phyloP scores from a whole-genome alignment of 2,329 filamentous ascomycete species.

The Macrophomina tecta region DNA sequence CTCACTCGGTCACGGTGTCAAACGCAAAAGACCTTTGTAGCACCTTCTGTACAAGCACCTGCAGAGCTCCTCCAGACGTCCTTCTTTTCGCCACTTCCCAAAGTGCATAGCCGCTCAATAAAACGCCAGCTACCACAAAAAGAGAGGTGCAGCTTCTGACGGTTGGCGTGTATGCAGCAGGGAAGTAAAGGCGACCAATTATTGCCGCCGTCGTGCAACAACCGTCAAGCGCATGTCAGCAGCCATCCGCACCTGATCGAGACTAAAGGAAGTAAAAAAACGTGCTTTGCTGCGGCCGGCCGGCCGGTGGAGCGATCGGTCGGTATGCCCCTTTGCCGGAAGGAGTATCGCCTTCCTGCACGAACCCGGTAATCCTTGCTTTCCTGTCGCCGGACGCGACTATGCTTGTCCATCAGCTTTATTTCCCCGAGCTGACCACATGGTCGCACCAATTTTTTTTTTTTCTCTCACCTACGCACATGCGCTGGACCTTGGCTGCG shows the following conservation, averaged over 20 bases:
- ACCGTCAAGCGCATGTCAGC: not conserved
- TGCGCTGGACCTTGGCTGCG: not conserved
- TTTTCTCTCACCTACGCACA: too few species aligned
- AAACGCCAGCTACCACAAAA: not conserved
- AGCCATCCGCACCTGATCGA: not conserved
- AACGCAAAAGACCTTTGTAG: not conserved
- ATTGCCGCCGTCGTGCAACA: not conserved
- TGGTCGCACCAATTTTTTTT: too few species aligned
- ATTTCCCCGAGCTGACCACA: too few species aligned
- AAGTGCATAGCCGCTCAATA: not conserved
- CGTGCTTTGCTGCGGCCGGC: not conserved
- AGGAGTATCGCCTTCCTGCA: not conserved
- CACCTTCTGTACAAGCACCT: not conserved
- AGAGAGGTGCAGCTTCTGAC: not conserved
- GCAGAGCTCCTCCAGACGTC: not conserved
- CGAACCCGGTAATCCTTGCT: not conserved
- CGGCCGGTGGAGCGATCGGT: not conserved
- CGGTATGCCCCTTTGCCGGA: not conserved
- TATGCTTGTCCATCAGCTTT: too few species aligned
- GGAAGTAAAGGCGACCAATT: not conserved
- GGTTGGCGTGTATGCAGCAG: too few species aligned
- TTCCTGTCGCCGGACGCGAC: not conserved
- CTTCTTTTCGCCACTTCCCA: not conserved
- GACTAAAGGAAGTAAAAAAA: not conserved
- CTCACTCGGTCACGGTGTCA: not conserved